Percentiles rank a stretch among this genome's conserved stretches.
These are phyloP conservation scores for Colletotrichum falcatum DNA, from an alignment of 2,329 filamentous ascomycete genomes.

Conservation along the genomic window DNA sequence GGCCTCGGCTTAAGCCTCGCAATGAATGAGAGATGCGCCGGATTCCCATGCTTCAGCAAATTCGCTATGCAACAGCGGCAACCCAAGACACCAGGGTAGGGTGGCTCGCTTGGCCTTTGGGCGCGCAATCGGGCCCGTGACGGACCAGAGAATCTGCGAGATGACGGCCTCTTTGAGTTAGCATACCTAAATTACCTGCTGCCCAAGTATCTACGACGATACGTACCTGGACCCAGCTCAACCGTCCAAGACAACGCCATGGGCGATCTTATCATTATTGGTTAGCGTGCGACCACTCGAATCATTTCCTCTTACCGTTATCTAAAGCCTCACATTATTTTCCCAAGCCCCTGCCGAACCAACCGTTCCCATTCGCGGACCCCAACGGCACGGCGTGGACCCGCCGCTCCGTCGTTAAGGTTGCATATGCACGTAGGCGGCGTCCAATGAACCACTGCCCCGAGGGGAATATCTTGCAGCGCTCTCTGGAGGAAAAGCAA, in stretches of 20 bases:
- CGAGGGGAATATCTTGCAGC: background rate
- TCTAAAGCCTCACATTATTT: conserved; percentile 26
- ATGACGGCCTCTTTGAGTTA: background rate
- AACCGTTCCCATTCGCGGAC: background rate
- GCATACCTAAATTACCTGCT: too few relatives aligned
- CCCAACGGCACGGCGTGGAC: conserved; percentile 21
- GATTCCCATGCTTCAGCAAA: conserved; percentile 8
- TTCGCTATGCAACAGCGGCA: background rate
- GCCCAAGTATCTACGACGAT: too few relatives aligned
- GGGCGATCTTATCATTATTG: background rate
- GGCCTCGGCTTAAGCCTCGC: too few relatives aligned
- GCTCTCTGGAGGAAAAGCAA: background rate
- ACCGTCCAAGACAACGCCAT: background rate
- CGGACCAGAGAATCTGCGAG: background rate
- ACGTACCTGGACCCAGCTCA: background rate
- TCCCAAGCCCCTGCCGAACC: conserved; percentile 12
- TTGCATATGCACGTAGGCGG: conserved; percentile 26
- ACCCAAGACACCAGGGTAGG: background rate
- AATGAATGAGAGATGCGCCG: background rate
- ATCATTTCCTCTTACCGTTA: background rate
- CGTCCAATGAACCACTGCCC: background rate
- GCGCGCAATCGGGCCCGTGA: conserved; percentile 2
- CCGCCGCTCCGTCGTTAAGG: conserved; percentile 32
- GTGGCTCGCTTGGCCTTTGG: background rate
- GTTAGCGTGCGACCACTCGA: background rate